phyloP scores from a whole-genome alignment of 805 yeast species.

The Wickerhamomyces ciferrii region DNA sequence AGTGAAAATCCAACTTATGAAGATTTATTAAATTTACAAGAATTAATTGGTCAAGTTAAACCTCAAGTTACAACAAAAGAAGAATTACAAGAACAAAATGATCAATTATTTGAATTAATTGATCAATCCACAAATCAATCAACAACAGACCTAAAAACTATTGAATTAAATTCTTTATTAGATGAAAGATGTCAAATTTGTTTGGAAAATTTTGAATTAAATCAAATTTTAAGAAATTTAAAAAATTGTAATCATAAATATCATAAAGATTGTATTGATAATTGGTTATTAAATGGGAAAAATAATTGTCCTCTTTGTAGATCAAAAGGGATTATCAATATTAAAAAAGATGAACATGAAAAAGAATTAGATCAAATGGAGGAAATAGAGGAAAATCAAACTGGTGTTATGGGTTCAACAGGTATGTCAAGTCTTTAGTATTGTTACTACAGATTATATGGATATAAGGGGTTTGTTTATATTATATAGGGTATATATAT shows the following conservation, averaged over 20 bases:
- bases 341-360: neutral
- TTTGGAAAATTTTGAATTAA: conserved; percentile 39
- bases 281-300: conserved; percentile 47
- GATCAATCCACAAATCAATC: too few species aligned
- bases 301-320: conserved; percentile 59
- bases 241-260: conserved; percentile 43
- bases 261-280: conserved; percentile 53
- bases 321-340: conserved; percentile 30
- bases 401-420: too few species aligned
- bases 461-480: neutral
- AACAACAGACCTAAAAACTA: too few species aligned
- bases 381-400: neutral
- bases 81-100: conserved; percentile 37
- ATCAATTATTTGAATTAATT: conserved; percentile 16
- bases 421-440: neutral
- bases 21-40: conserved; percentile 41
- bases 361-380: too few species aligned
- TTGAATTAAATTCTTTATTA: neutral
- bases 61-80: conserved; percentile 36
- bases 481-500: neutral
- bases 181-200: conserved; percentile 42
- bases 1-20: conserved; percentile 47
- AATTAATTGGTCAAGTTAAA: conserved; percentile 40
- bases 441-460: too few species aligned
- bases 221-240: conserved; percentile 42